Base-by-base conservation (phyloP, 306 rosid genomes). In the Prosopis cineraria region DNA sequence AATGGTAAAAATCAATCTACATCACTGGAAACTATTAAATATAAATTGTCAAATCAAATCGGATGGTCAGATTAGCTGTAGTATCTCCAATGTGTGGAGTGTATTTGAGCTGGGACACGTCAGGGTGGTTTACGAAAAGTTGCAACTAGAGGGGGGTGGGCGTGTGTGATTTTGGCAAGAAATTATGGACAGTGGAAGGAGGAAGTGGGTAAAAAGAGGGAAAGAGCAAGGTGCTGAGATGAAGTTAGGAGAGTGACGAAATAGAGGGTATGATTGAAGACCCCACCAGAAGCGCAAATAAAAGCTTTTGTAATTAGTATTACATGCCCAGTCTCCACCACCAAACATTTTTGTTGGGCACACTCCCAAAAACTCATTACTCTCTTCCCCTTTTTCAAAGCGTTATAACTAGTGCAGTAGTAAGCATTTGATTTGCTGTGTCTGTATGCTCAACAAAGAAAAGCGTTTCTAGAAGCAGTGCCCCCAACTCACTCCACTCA, bases 401-500 rank as follows among this genome's bases (percentile, higher is more conserved):
- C n/a, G n/a, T 55, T 81, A 62, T 29, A 75, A 52, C 76, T 36
- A 7, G 9, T 40, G n/a, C n/a, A n/a, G n/a, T n/a, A n/a, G n/a
- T n/a, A n/a, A 34, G 37, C 12, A 27, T 22, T 72, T 40, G 43
- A 22, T 76, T 77, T 47, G n/a, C 20, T 31, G 1, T 11, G 3
- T 34, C 37, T 59, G 19, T 40, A 17, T 17, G 45, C 3, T 0
- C 43, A 39, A 30, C 33, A 73, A 73, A 68, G 62, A 37, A 41
- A 37, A 41, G 6, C 52, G 72, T 5, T 81, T 84, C 83, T 84
- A 84, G 85, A 81, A 77, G 78, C 68, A 14, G 75, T 80, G 75
- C 76, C 75, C 79, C 9, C 40, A 70, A 73, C 82, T 78, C 68
- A 52, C 80, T 81, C 85, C 88, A 81, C 85, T 72, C 20, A 62